phyloP scores from a whole-genome alignment of 129 eudicot genomes.

The Pittosporum tobira region DNA sequence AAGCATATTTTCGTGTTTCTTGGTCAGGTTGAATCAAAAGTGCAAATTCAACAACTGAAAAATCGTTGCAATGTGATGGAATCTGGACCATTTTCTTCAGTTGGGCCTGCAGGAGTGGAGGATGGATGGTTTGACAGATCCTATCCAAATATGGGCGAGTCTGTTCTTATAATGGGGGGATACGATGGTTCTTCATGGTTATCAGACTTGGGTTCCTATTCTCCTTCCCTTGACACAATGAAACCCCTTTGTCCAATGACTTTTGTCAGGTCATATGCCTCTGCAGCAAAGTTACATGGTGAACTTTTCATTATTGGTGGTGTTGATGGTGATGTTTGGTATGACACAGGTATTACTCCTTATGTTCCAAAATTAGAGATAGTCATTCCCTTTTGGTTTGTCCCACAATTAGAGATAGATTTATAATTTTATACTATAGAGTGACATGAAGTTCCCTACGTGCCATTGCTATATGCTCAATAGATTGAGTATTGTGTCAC shows the following conservation, averaged over 20 bases:
- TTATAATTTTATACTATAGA: no score
- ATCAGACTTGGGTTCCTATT: slow-evolving; percentile 34
- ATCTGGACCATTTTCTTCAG: slow-evolving; percentile 11
- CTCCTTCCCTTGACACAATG: slow-evolving; percentile 29
- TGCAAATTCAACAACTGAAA: slow-evolving; percentile 31
- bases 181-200: slow-evolving; percentile 61
- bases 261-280: slow-evolving; percentile 31
- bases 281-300: slow-evolving; percentile 44
- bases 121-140: slow-evolving; percentile 4
- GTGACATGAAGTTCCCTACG: no score
- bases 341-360: slow-evolving; percentile 45
- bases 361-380: no score
- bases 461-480: no score
- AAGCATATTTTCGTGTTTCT: background rate
- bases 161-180: slow-evolving; percentile 57
- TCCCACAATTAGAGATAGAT: no score
- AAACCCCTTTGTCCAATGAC: slow-evolving; percentile 46
- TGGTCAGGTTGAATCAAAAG: slow-evolving; percentile 45
- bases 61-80: slow-evolving; percentile 15
- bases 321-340: slow-evolving; percentile 23
- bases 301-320: slow-evolving; percentile 64
- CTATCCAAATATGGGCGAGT: slow-evolving; percentile 9
- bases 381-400: no score
- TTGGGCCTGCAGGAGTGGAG: slow-evolving; percentile 14
- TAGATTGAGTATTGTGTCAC: no score